Base-by-base conservation (phyloP, 2,329 filamentous ascomycete species). In the Colletotrichum endophyticum region DNA sequence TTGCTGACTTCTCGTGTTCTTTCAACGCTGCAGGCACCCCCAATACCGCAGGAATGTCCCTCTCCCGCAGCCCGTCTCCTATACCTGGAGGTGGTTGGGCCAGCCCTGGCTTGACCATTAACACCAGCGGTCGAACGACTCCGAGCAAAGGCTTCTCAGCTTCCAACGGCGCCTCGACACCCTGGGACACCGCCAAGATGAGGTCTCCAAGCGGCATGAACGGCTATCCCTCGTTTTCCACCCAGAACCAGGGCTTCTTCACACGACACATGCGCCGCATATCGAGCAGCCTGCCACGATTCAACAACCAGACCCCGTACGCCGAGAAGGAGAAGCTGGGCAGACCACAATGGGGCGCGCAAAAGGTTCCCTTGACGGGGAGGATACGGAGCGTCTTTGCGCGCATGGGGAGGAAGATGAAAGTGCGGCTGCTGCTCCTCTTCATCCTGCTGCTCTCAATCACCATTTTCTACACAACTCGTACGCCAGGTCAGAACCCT, bases 31-130 rank as follows among this genome's bases (percentile, higher is more conserved):
- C 84, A 91, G 89, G 91, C 82, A 92, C 89, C 68, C 89, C 92
- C 59, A 88, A 86, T 80, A 82, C 85, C 79, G 86, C 87, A 81
- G 86, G 87, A 81, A 98, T 98, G 96, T 95, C 95, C 80, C 87
- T 96, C 78, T 97, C 96, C 80, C 93, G 95, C 86, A 98, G 95
- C 83, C 95, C 96, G 67, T 98, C 95, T 72, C 96, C 96, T 78
- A 91, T 92, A 78, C 94, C 93, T 77, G 94, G 94, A 81, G 95
- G 95, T 83, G 96, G 96, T 80, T 98, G 96, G 96, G 92, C 95
- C 73, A 97, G 94, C 86, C 95, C 94, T 72, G 95, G 93, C 78
- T 90, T 95, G 82, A 94, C 92, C 82, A 92, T 94, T 77, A 92
- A 92, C 79, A 84, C 87, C 75, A 95, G 94, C 84, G 94, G 94